Base-by-base conservation (phyloP, 345 rosid genomes). In the Hypericum androsaemum region DNA sequence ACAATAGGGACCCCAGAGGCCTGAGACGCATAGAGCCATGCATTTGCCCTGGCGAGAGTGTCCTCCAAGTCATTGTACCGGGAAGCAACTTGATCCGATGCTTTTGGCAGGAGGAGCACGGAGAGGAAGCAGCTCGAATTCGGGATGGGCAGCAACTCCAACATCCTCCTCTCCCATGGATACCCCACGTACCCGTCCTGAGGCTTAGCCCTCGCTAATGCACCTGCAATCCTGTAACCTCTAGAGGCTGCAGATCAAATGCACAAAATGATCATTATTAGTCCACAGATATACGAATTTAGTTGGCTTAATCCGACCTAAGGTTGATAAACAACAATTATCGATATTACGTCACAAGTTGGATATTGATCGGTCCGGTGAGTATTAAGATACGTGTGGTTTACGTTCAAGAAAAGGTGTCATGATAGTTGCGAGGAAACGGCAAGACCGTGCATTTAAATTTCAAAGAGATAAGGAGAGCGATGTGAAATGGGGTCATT, bases 141-240 rank as follows among this genome's bases (percentile, higher is more conserved):
- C 2, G 98, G 78, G 59, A 92, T 72, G 3, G 74, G 54, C 13
- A 92, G 74, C 39, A 70, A 42, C 65, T 81, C 89, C 56, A 75
- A 83, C 94, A 88, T 78, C 63, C 68, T 65, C 59, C 37, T 75
- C 50, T 73, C 80, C 98, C 98, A 92, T 54, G 89, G 80, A 73
- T 92, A 92, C 5, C 83, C 63, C 32, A 92, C 96, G 28, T 79
- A 88, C 62, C 98, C 98, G 60, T 92, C 96, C 65, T 88, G 98
- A 60, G 88, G 94, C 71, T 64, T 84, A n/a, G 84, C 76, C 40
- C 70, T 64, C 0, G 74, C 62, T 36, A 92, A 66, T 55, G 95
- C 98, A 67, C 63, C 80, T 16, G 77, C 88, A 66, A 92, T 80
- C 74, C 95, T 74, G 7, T 86, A 75, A 65, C 72, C 70, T 76